Conservation (phyloP, 139 green algal species). For the Coelastrella sp. region DNA sequence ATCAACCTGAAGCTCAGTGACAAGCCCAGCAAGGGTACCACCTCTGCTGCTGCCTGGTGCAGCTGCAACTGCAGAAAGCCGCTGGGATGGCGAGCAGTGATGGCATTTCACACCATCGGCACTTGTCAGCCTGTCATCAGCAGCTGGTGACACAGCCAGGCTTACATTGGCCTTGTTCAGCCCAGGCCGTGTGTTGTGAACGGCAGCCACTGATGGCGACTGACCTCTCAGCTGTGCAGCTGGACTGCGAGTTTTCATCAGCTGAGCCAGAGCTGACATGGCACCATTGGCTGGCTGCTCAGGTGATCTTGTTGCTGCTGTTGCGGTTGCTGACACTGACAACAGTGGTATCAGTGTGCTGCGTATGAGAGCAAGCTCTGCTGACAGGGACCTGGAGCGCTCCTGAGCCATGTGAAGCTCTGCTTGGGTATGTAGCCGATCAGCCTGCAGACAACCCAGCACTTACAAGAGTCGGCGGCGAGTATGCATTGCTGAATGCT, state of each 20-base stretch:
- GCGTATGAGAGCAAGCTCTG: constrained; percentile 24
- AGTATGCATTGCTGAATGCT: not conserved
- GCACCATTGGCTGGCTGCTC: constrained; percentile 5
- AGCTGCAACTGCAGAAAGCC: not conserved
- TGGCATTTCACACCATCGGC: too few species aligned
- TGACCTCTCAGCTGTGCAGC: too few species aligned
- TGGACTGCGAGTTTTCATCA: not conserved
- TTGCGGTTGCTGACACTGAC: not conserved
- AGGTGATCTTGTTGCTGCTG: not conserved
- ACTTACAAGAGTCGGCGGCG: not conserved
- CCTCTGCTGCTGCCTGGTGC: not conserved
- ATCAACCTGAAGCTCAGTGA: constrained; percentile 32
- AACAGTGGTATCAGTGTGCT: constrained; percentile 34
- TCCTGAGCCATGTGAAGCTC: constrained; percentile 45
- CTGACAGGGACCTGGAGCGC: constrained; percentile 17
- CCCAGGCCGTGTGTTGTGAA: too few species aligned
- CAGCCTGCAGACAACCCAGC: constrained; percentile 16
- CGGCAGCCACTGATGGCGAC: too few species aligned
- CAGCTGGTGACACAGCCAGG: too few species aligned
- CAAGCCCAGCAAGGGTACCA: not conserved
- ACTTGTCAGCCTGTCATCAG: too few species aligned
- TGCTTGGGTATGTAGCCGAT: constrained; percentile 19
- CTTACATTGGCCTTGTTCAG: too few species aligned
- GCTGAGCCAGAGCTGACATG: constrained; percentile 18
- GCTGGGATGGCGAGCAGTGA: too few species aligned